These are phyloP conservation scores for Actinomucor elegans DNA, from an alignment of 371 early-diverging fungal species.

Conservation along the genomic window DNA sequence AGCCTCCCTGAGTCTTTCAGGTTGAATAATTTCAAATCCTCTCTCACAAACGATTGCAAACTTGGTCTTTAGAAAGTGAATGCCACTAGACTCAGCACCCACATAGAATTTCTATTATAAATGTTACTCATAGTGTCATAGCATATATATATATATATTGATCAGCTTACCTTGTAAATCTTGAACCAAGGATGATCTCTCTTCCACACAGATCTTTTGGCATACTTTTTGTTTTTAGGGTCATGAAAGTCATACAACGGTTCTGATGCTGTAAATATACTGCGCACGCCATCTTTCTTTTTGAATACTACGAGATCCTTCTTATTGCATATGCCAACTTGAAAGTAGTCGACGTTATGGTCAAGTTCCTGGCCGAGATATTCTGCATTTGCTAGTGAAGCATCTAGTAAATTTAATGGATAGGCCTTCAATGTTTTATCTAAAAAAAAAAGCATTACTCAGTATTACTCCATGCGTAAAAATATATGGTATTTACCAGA, in stretches of 20 bases:
- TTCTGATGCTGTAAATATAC: conserved; percentile 34
- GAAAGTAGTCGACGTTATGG: conserved; percentile 70
- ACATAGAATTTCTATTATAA: conserved; percentile 72
- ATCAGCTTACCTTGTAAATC: conserved; percentile 32
- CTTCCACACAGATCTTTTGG: conserved; percentile 34
- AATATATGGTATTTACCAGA: conserved; percentile 12
- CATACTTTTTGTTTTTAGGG: conserved; percentile 34
- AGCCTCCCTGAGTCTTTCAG: conserved; percentile 54
- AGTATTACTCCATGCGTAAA: too few relatives aligned
- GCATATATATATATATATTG: neutral
- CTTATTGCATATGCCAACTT: conserved; percentile 62
- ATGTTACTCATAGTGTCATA: too few relatives aligned
- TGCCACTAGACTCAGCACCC: conserved; percentile 71
- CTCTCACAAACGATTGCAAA: conserved; percentile 76
- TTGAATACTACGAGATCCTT: conserved; percentile 59
- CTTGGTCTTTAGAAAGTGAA: conserved; percentile 73
- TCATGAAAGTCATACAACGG: conserved; percentile 42
- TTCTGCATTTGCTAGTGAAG: conserved; percentile 24
- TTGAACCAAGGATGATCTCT: conserved; percentile 43
- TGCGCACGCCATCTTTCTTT: conserved; percentile 49
- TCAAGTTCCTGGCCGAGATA: conserved; percentile 53
- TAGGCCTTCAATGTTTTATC: conserved; percentile 63
- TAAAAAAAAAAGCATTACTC: conserved; percentile 2
- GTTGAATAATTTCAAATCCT: conserved; percentile 84
- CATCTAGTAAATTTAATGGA: conserved; percentile 47